These are phyloP conservation scores for Solanum dulcamara DNA, from an alignment of 257 asterid species.

Conservation along the genomic window DNA sequence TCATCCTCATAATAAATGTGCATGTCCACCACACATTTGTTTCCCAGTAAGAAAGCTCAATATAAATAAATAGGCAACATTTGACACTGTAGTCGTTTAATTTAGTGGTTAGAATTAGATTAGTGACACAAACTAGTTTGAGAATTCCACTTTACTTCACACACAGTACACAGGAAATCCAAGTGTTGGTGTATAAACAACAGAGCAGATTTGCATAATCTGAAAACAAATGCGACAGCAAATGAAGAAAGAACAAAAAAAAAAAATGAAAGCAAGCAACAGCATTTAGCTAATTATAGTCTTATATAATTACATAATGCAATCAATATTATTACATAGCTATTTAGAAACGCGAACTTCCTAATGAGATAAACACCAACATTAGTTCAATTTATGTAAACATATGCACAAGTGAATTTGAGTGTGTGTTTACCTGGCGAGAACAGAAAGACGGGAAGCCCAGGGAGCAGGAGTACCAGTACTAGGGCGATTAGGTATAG, in stretches of 20 bases:
- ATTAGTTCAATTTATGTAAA: background rate
- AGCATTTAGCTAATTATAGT: background rate
- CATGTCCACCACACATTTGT: background rate
- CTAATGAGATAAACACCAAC: background rate
- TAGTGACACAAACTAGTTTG: background rate
- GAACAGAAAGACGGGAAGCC: slow-evolving; percentile 83
- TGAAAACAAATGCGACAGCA: background rate
- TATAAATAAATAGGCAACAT: background rate
- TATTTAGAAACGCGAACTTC: background rate
- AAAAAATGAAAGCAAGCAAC: background rate
- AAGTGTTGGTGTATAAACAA: background rate
- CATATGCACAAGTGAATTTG: background rate
- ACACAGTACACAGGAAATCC: background rate
- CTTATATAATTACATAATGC: background rate
- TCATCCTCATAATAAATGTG: background rate
- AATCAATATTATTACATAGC: background rate
- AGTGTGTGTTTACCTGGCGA: slow-evolving; percentile 42
- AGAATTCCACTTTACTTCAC: background rate
- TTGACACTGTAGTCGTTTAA: background rate
- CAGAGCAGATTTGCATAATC: background rate
- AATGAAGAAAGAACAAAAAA: too few relatives aligned
- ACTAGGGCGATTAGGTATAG: slow-evolving; percentile 56
- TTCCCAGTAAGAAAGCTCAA: background rate
- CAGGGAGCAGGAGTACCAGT: slow-evolving; percentile 96
- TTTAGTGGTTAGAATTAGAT: background rate